Percentiles rank a stretch among this genome's conserved stretches.
Conservation (phyloP, 306 rosid genomes). For the Sicyos edulis region DNA sequence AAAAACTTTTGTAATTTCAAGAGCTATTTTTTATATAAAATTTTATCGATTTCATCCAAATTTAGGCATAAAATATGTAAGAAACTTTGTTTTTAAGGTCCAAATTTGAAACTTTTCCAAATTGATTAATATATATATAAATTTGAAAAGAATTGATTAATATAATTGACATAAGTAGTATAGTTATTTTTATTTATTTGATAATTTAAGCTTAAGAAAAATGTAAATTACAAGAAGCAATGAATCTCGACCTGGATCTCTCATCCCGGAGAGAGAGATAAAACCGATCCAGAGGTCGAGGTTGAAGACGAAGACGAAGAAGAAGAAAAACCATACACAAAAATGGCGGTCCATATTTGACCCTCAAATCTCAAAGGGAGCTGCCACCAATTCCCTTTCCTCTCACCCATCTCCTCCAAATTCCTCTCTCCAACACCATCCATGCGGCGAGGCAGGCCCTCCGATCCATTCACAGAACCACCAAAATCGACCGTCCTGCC, state of each 20-base stretch:
- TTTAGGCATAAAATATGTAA: too few species aligned
- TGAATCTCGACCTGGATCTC: constrained; percentile 22
- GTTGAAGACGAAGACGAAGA: not conserved
- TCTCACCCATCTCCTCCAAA: constrained; percentile 28
- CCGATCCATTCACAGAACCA: constrained; percentile 28
- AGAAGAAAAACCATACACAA: not conserved
- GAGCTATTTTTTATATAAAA: too few species aligned
- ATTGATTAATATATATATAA: too few species aligned
- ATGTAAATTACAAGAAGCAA: constrained; percentile 15
- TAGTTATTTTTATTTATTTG: too few species aligned
- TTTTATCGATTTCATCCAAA: too few species aligned
- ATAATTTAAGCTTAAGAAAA: not conserved
- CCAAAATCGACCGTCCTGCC: not conserved
- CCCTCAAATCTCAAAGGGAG: not conserved
- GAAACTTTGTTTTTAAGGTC: too few species aligned
- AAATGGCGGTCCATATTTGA: constrained; percentile 28
- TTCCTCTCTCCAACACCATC: constrained; percentile 1
- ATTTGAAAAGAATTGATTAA: too few species aligned
- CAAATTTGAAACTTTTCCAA: too few species aligned
- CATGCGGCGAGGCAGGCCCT: constrained; percentile 67
- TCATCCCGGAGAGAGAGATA: constrained; percentile 7
- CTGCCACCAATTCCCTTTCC: not conserved
- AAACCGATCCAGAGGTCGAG: constrained; percentile 11
- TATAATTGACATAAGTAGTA: too few species aligned
- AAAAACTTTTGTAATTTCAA: too few species aligned